Evolutionary conservation across 2,329 filamentous ascomycete genomes (phyloP).

Genomic region (Aspergillus tamarii): DNA sequence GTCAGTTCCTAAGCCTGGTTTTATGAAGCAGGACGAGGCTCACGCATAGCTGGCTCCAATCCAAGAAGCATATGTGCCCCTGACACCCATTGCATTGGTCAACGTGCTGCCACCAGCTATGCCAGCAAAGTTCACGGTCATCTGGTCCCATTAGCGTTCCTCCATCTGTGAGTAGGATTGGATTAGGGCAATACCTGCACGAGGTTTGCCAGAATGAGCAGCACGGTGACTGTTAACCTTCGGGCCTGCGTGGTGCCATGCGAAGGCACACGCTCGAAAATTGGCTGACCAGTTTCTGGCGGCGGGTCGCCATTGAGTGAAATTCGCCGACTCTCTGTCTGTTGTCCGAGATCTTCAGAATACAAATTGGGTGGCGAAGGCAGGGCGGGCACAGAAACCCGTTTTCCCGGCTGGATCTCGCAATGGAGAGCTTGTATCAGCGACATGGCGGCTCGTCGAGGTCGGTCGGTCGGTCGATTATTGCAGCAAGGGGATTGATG

Average conservation of each 20-base stretch:
- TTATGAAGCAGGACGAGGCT: background rate
- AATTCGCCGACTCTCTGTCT: background rate
- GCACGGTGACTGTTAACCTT: slow-evolving; percentile 21
- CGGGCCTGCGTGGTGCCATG: slow-evolving; percentile 21
- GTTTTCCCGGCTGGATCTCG: background rate
- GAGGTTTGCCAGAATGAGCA: slow-evolving; percentile 31
- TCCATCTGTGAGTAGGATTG: background rate
- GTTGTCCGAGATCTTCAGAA: background rate
- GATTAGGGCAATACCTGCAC: slow-evolving; percentile 26
- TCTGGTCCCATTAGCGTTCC: slow-evolving; percentile 17
- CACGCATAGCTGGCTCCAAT: slow-evolving; percentile 32
- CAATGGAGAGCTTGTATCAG: slow-evolving; percentile 3
- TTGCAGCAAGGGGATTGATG: background rate
- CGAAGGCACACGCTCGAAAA: slow-evolving; percentile 25
- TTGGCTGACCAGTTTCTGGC: slow-evolving; percentile 24
- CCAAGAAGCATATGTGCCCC: slow-evolving; percentile 29
- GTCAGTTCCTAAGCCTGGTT: background rate
- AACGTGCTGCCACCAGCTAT: slow-evolving; percentile 29
- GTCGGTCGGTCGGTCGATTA: background rate
- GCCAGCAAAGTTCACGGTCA: slow-evolving; percentile 33
- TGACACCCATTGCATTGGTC: slow-evolving; percentile 22
- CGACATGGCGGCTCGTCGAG: background rate
- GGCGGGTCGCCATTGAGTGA: background rate
- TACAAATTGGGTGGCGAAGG: background rate
- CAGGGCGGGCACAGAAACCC: background rate